Evolutionary conservation across 2,329 filamentous ascomycete species (phyloP).

Genomic region (Stemphylium vesicarium): DNA sequence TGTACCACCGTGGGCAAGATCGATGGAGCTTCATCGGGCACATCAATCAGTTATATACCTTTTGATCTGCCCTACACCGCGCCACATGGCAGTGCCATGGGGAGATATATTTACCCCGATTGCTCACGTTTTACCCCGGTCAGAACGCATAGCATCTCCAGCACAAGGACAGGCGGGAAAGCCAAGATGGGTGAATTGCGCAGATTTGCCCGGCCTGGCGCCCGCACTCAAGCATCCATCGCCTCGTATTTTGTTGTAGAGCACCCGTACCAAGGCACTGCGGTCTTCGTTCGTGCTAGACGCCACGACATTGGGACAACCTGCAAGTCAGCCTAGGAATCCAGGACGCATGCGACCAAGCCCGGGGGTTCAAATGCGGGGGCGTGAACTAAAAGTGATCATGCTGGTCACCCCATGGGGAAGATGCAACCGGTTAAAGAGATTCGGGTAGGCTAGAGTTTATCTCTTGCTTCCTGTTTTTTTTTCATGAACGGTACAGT

Average conservation of each 20-base stretch:
- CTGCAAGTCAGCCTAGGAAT: neutral
- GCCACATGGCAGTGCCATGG: neutral
- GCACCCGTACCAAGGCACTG: constrained; percentile 3
- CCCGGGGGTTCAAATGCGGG: constrained; percentile 5
- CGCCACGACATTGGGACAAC: neutral
- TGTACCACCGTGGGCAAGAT: neutral
- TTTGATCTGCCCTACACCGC: neutral
- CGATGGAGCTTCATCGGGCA: neutral
- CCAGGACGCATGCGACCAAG: neutral
- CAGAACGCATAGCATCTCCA: neutral
- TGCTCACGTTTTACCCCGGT: neutral
- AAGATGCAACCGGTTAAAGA: constrained; percentile 11
- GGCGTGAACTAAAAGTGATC: neutral
- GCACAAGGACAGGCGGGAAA: neutral
- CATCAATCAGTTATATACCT: neutral
- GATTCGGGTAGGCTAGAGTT: neutral
- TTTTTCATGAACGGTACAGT: neutral
- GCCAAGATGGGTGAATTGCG: constrained; percentile 18
- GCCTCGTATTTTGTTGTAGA: neutral
- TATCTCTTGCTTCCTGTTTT: neutral
- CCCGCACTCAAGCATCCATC: constrained; percentile 6
- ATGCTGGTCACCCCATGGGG: constrained; percentile 6
- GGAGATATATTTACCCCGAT: neutral
- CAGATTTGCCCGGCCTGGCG: constrained; percentile 10
- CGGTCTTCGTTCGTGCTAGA: neutral